phyloP scores from a whole-genome alignment of 2,329 filamentous ascomycete genomes.

The Botrytis pseudocinerea region DNA sequence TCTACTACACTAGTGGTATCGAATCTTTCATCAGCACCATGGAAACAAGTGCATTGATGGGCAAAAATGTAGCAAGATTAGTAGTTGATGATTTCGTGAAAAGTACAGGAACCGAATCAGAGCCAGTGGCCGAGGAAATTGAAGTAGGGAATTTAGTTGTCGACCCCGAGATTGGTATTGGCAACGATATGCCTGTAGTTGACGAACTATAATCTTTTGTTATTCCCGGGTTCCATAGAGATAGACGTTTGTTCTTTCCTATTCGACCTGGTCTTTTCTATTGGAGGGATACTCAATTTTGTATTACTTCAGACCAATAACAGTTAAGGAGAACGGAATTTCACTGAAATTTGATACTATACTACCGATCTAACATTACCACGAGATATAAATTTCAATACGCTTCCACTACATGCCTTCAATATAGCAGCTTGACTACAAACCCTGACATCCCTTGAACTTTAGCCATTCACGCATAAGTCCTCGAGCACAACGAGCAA shows the following conservation, averaged over 20 bases:
- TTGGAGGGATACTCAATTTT: neutral
- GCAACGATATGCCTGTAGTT: constrained; percentile 8
- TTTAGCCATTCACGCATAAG: neutral
- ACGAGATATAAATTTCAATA: neutral
- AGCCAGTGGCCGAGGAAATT: neutral
- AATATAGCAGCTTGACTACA: neutral
- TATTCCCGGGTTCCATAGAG: neutral
- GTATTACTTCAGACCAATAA: neutral
- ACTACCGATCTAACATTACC: neutral
- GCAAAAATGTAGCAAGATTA: constrained; percentile 76
- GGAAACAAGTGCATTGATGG: constrained; percentile 94
- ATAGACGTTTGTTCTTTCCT: neutral
- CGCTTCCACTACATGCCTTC: neutral
- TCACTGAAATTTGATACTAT: neutral
- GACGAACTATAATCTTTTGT: constrained; percentile 2
- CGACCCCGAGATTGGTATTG: constrained; percentile 1
- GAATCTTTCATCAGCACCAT: constrained; percentile 96
- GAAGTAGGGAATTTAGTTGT: neutral
- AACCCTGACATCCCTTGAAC: neutral
- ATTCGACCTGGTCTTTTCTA: neutral
- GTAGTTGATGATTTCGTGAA: constrained; percentile 61
- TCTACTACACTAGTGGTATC: constrained; percentile 76
- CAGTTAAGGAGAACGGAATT: neutral
- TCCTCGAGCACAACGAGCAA: neutral
- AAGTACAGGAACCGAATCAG: constrained; percentile 22